A percentile compares a stretch with the other conserved stretches of the same genome.
These are phyloP conservation scores for Rhodosporidiobolus sp. DNA, from an alignment of 768 basidiomycete genomes.

Conservation along the genomic window DNA sequence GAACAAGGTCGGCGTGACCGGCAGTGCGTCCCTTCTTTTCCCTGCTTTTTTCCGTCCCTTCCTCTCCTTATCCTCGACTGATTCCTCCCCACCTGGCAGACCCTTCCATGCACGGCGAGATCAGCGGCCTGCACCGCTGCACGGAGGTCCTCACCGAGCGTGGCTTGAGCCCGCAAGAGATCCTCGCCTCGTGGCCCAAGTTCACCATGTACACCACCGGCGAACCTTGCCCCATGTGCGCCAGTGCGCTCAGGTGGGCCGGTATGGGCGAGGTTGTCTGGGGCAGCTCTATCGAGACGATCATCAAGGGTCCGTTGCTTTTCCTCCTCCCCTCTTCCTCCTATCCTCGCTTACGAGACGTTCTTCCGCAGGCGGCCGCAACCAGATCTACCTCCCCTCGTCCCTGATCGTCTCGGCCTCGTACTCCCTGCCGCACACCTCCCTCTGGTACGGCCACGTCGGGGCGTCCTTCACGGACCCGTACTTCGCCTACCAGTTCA, in stretches of 20 bases:
- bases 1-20: constrained; percentile 43
- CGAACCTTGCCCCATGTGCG: constrained; percentile 44
- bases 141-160: constrained; percentile 40
- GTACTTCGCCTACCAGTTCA: constrained; percentile 19
- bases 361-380: constrained; percentile 36
- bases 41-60: not conserved
- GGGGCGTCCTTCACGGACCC: constrained; percentile 39
- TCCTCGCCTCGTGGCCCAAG: constrained; percentile 42
- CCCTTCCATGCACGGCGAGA: constrained; percentile 45
- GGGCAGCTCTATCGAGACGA: constrained; percentile 42
- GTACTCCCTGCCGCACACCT: constrained; percentile 41
- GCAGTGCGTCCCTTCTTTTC: constrained; percentile 32
- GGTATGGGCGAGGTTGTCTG: constrained; percentile 46
- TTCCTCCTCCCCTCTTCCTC: not conserved
- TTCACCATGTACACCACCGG: constrained; percentile 45
- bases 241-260: constrained; percentile 44
- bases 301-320: constrained; percentile 38
- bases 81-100: constrained; percentile 14
- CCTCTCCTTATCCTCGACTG: not conserved
- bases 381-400: constrained; percentile 46
- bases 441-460: constrained; percentile 31
- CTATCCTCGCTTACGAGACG: not conserved
- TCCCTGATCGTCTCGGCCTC: constrained; percentile 42
- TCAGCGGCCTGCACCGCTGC: constrained; percentile 43
- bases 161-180: constrained; percentile 41